Evolutionary conservation across 441 rosid genomes (phyloP), one percentile per base, ranked within the genome.

Genomic region (Breynia disticha): DNA sequence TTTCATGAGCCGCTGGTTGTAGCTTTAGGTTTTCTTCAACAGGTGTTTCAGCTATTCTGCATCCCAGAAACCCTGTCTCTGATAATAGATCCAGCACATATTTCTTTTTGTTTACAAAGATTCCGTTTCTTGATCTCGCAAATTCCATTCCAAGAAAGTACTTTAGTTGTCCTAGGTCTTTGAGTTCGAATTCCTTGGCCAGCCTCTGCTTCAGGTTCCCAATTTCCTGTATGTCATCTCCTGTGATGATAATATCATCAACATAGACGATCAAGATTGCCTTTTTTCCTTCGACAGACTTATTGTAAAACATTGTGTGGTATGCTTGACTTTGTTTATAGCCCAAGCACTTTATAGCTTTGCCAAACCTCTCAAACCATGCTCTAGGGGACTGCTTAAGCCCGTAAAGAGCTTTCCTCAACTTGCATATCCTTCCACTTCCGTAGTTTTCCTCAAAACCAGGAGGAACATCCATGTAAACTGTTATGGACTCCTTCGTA

Each of bases 321-420:
- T 3, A 12, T 7, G 51, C 28, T 28, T 48, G n/a, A 15, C 51
- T 48, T 14, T 48, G 51, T 1, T 7, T 17, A 7, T 18, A 48
- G 2, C 51, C 51, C 5, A 16, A 19, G 19, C 51, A 6, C 20
- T 10, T 48, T 3, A 48, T 1, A 6, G 22, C 21, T 4, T 19
- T 11, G 14, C 22, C 28, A 48, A 48, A 48, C 19, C 51, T 16
- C 20, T 48, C 28, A 18, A 48, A 48, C 51, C 51, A 48, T 18
- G 51, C 51, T 15, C 51, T 48, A 18, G 51, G 51, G 51, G n/a
- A 19, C 13, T 48, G 51, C 12, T 48, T 48, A 2, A 48, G 51
- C 0, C 19, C 19, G 19, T 48, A 48, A 0, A 18, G 15, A 3
- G 20, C 13, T 16, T 48, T 48, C 14, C 19, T 48, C 15, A 48